phyloP scores from a whole-genome alignment of 2,329 filamentous ascomycete genomes.

The Alternaria rosae region DNA sequence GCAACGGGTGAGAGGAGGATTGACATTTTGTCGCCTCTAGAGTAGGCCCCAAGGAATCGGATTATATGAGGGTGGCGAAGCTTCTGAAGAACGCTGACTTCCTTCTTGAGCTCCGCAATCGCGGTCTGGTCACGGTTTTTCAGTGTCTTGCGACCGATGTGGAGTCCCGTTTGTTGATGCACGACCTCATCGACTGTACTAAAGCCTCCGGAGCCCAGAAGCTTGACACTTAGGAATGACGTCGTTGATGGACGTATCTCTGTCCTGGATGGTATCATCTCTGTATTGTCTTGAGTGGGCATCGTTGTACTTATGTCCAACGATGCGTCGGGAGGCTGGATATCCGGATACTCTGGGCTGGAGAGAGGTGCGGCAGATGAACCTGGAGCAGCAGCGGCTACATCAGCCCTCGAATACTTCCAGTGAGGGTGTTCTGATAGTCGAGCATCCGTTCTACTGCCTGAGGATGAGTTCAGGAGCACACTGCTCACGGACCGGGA shows the following conservation, averaged over 20 bases:
- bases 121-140: slow-evolving; percentile 46
- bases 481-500: slow-evolving; percentile 24
- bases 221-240: slow-evolving; percentile 45
- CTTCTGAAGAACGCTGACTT: slow-evolving; percentile 47
- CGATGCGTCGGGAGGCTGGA: neutral
- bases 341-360: neutral
- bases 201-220: slow-evolving; percentile 48
- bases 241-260: slow-evolving; percentile 12
- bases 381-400: neutral
- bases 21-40: slow-evolving; percentile 47
- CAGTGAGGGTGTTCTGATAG: neutral
- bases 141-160: slow-evolving; percentile 47
- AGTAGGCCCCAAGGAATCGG: slow-evolving; percentile 47
- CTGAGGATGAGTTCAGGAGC: neutral
- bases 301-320: neutral
- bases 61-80: slow-evolving; percentile 51
- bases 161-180: slow-evolving; percentile 44
- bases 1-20: slow-evolving; percentile 48
- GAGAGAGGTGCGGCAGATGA: too few relatives aligned
- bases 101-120: slow-evolving; percentile 44
- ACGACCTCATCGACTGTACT: slow-evolving; percentile 50
- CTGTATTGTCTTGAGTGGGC: neutral
- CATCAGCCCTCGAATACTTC: neutral
- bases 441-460: neutral
- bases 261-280: neutral